Base-by-base conservation (phyloP, 2,329 filamentous ascomycete species). In the Trichoderma sp. region DNA sequence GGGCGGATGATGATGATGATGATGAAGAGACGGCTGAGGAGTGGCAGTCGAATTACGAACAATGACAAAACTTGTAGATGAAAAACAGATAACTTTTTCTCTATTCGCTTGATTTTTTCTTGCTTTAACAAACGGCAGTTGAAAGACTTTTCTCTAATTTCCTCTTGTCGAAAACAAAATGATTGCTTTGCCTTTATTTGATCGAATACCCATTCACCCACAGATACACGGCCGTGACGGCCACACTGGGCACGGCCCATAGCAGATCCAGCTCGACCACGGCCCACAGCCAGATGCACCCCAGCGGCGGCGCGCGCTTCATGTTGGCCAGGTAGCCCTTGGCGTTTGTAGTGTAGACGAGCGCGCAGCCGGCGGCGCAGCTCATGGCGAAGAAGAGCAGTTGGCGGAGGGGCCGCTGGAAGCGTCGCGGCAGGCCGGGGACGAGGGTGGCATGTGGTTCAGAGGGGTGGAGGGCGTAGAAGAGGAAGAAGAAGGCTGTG, bases 251-350 rank as follows among this genome's bases (percentile, higher is more conserved):
- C 1, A 90, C 81, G 0, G 92, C 92, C 75, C 87, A 89, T 0
- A 84, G 76, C 52, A 97, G 82, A 68, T 93, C 86, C 81, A 97
- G 86, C 82, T 99, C 96, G 58, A 98, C 86, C 27, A 98, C 90
- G 37, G 91, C 89, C 94, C 95, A 98, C 5, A 98, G 87, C 94
- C 95, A 98, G 21, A 98, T 79, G 52, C 92, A 95, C 0, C 93
- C 96, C 16, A 97, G 79, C 5, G 94, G 90, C n/a, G 96, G 96
- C 0, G 94, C 92, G 72, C 89, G 89, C 82, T 97, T 96, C 93
- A 98, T 94, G 24, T 97, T 89, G 7, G 92, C 91, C 74, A 96
- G 89, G 76, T 97, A 98, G 5, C 91, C 88, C 72, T 89, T 88
- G 35, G 84, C 86, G 76, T 97, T 98, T 31, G 92, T 93, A 65